Evolutionary conservation across 176 grass and related monocot species (phyloP), one percentile per base, ranked within the genome.

Genomic region (Rhynchospora pubera): DNA sequence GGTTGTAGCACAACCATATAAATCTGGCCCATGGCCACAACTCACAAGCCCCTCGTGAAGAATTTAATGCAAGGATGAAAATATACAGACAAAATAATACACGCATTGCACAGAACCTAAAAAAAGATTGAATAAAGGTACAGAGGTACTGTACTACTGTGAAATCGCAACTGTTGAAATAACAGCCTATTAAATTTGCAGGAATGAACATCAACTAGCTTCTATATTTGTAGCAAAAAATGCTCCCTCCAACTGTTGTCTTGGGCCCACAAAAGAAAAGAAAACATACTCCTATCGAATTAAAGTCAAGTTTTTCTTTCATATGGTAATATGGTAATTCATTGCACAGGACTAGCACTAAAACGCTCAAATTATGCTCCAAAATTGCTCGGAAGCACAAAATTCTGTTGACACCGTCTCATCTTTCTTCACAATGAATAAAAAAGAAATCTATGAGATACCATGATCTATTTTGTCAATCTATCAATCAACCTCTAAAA

Each of bases 61-160:
- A 82, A 82, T 82, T 82, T 30, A 82, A 82, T 82, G 79, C 58
- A 51, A 65, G 66, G 32, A 64, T 66, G 14, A 82, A 82, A 44
- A 45, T 80, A 46, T 47, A 62, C 53, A 62, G 58, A 80, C 32
- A 80, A 0, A 12, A 80, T n/a, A n/a, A n/a, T 45, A 23, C 78
- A 62, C 12, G 32, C 57, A 45, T 70, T 77, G 72, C 50, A 56
- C 13, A 77, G 11, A 77, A 77, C 48, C 30, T 56, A n/a, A n/a
- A 55, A 34, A 55, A 56, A 56, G 11, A 74, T 60, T 79, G 53
- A 44, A 79, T 79, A 9, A 43, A 43, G 30, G 18, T 46, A 47
- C 78, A 74, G 45, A 74, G 26, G 69, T 74, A 74, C 9, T n/a
- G n/a, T n/a, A n/a, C n/a, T n/a, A n/a, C n/a, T 74, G 9, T 52